A percentile compares a stretch with the other conserved stretches of the same genome.
These are phyloP conservation scores for Acer saccharum DNA, from an alignment of 345 rosid species.

Conservation along the genomic window DNA sequence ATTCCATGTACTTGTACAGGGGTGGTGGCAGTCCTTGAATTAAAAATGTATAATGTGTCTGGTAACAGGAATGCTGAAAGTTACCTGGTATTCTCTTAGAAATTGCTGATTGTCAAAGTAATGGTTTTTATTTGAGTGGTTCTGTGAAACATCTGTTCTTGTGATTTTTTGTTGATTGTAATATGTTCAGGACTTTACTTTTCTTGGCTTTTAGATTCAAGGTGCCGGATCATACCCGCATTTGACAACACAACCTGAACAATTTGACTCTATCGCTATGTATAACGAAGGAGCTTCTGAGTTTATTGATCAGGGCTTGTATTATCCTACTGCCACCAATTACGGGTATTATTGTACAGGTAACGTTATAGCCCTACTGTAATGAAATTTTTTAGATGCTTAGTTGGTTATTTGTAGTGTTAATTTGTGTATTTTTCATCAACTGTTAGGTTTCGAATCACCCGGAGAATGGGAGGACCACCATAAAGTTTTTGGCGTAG, in stretches of 20 bases:
- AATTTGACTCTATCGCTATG: conserved; percentile 69
- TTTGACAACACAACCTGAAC: conserved; percentile 41
- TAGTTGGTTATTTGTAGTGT: background rate
- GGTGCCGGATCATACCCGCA: conserved; percentile 44
- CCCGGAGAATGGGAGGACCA: conserved; percentile 97
- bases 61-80: conserved; percentile 37
- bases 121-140: conserved; percentile 3
- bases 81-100: conserved; percentile 32
- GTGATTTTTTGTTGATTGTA: background rate
- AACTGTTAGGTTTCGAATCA: conserved; percentile 69
- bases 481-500: conserved; percentile 68
- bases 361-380: conserved; percentile 19
- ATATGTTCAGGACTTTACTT: conserved; percentile 4
- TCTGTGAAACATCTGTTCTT: background rate
- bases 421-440: conserved; percentile 17
- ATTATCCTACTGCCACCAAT: conserved; percentile 71
- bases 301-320: conserved; percentile 71
- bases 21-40: conserved; percentile 42
- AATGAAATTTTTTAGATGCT: conserved; percentile 3
- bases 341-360: conserved; percentile 97
- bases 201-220: conserved; percentile 36
- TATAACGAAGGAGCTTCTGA: conserved; percentile 82
- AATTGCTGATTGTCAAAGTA: background rate
- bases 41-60: conserved; percentile 42
- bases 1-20: background rate